Conservation (phyloP, 2,329 filamentous ascomycete species). For the Fusarium euwallaceae region DNA sequence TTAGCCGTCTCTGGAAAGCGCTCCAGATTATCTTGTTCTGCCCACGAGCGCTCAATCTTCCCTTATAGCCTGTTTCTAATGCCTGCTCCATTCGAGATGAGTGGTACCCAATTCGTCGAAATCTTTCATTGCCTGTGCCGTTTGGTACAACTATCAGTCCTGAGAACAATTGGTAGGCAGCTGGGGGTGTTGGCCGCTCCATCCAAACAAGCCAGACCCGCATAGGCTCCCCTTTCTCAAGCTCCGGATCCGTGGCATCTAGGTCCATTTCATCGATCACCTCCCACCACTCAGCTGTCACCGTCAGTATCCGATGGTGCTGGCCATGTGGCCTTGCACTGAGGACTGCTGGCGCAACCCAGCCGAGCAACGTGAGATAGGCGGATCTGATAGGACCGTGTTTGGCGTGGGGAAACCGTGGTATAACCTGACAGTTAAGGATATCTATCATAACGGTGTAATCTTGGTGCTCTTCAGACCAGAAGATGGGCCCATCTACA, state of each 20-base stretch:
- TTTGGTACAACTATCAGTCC: not conserved
- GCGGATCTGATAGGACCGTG: not conserved
- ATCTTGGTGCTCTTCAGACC: not conserved
- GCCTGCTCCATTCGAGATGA: not conserved
- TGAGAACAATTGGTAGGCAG: not conserved
- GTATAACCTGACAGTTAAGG: not conserved
- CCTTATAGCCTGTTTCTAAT: not conserved
- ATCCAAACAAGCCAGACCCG: not conserved
- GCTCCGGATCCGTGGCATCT: not conserved
- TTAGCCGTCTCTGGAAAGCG: not conserved
- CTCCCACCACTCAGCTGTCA: not conserved
- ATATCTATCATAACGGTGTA: not conserved
- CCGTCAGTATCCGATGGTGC: not conserved
- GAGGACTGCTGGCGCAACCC: not conserved
- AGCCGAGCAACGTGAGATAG: not conserved
- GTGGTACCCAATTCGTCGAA: not conserved
- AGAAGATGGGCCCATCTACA: not conserved
- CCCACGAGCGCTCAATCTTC: not conserved
- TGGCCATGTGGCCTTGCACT: not conserved
- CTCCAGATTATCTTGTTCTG: not conserved
- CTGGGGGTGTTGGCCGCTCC: not conserved
- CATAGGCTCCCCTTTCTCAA: not conserved
- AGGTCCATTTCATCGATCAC: not conserved
- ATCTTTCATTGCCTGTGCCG: not conserved
- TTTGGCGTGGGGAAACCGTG: not conserved